Evolutionary conservation across 257 asterid genomes (phyloP).

Genomic region (Plantago major): DNA sequence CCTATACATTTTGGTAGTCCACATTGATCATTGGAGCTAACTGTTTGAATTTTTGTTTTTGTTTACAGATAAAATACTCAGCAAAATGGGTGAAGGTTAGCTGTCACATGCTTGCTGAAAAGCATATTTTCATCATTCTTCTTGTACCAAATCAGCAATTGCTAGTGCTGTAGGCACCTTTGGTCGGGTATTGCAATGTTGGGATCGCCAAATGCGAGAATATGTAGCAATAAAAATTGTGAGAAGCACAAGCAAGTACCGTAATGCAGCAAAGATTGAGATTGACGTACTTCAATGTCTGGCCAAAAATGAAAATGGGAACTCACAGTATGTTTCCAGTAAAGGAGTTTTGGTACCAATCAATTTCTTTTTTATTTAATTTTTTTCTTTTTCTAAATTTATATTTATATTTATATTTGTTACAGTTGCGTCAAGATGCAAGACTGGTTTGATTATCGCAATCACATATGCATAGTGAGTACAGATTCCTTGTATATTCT

Average conservation of each 20-base stretch:
- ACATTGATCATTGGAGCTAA: too few relatives aligned
- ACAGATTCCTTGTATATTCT: slow-evolving; percentile 8
- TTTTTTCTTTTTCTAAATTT: too few relatives aligned
- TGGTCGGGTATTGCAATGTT: slow-evolving; percentile 92
- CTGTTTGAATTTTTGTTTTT: slow-evolving; percentile 21
- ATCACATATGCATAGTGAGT: slow-evolving; percentile 83
- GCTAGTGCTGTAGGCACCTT: slow-evolving; percentile 94
- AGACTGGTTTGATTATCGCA: slow-evolving; percentile 83
- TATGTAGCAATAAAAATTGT: slow-evolving; percentile 73
- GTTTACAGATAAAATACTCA: slow-evolving; percentile 74
- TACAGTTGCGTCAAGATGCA: slow-evolving; percentile 78
- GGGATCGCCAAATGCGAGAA: slow-evolving; percentile 66
- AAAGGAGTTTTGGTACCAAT: background rate
- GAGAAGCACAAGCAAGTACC: slow-evolving; percentile 71
- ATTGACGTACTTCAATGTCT: slow-evolving; percentile 61
- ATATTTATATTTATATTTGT: slow-evolving; percentile 15
- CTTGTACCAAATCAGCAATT: slow-evolving; percentile 75
- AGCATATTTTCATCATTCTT: slow-evolving; percentile 54
- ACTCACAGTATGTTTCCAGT: slow-evolving; percentile 50
- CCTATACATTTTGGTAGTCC: background rate
- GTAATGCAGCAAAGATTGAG: slow-evolving; percentile 82
- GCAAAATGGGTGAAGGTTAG: slow-evolving; percentile 97
- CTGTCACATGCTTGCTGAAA: slow-evolving; percentile 60
- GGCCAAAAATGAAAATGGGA: slow-evolving; percentile 47
- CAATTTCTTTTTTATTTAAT: slow-evolving; percentile 9